phyloP scores from a whole-genome alignment of 345 rosid genomes.

The Lepidium sativum region DNA sequence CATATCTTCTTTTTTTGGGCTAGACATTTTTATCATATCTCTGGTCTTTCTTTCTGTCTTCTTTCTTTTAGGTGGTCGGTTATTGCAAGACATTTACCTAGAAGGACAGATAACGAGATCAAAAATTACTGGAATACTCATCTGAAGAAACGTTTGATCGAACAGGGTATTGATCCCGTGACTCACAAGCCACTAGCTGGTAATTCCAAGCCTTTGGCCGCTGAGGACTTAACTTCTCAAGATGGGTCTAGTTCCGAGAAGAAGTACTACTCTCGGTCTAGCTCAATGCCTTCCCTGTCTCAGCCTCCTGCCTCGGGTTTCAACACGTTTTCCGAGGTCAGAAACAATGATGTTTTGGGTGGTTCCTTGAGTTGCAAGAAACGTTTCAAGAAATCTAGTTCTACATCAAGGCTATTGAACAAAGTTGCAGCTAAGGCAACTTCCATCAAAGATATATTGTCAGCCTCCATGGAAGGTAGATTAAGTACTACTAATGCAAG shows the following conservation, averaged over 20 bases:
- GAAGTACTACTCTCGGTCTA: conserved; percentile 11
- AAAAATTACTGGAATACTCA: conserved; percentile 72
- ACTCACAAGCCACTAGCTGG: conserved; percentile 48
- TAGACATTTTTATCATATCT: no score
- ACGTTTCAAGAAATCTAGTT: conserved; percentile 12
- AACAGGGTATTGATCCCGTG: conserved; percentile 69
- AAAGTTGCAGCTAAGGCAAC: conserved; percentile 27
- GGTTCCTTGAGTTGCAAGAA: conserved; percentile 17
- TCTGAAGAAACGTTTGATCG: conserved; percentile 58
- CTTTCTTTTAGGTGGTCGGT: conserved; percentile 61
- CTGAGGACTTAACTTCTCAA: neutral
- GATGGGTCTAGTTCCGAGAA: conserved; percentile 8
- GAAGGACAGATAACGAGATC: conserved; percentile 63
- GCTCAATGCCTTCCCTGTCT: conserved; percentile 22
- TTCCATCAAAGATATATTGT: conserved; percentile 18
- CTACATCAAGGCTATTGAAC: conserved; percentile 26
- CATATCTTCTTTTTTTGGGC: no score
- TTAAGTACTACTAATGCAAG: conserved; percentile 10
- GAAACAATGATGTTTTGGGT: neutral
- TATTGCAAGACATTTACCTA: conserved; percentile 55
- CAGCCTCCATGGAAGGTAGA: conserved; percentile 26
- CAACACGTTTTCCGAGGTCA: conserved; percentile 4
- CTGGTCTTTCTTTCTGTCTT: no score
- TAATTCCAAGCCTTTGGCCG: neutral
- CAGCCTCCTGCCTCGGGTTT: neutral